Evolutionary conservation across 169 alveolate species (phyloP), one percentile per base, ranked within the genome.

Genomic region (Cryptosporidium viatorum): DNA sequence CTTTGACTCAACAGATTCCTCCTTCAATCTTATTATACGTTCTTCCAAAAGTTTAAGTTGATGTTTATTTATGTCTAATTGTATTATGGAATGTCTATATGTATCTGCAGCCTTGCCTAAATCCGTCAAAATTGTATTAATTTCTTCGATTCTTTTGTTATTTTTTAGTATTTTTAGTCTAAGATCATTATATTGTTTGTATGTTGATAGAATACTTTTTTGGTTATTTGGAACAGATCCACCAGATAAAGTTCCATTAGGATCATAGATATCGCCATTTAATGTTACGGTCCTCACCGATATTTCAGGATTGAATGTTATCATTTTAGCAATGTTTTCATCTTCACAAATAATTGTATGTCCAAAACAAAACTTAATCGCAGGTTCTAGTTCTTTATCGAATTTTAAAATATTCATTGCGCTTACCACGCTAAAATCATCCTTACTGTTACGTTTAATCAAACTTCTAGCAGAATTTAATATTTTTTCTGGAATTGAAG

Each of bases 351-450:
- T 92, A 68, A 94, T 91, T 69, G 93, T 80, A 18, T 75, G 84
- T 59, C 97, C 97, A 85, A 95, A 94, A 37, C 92, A 93, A 69
- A 69, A 94, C 50, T 86, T 91, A 91, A 94, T 92, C 3, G 96
- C 95, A 21, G 93, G 93, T 18, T 91, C 91, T 59, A 91, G 55
- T 60, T 94, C 93, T 51, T 62, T 51, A 21, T 94, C 92, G 73
- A 86, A 94, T 31, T 94, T 87, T 4, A 95, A 71, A 39, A 94
- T 60, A 67, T 93, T 84, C 71, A 92, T 69, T 21, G 96, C 95
- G n/a, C 70, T 58, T 67, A 86, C 43, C 18, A 73, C 84, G 58
- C 85, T n/a, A 31, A 58, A 35, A 31, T 80, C 89, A 29, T 65
- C 67, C 9, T n/a, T 21, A 43, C 45, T 96, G 37, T 92, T 94